These are phyloP conservation scores for Cylindricascospora bacillispora DNA, from an alignment of 1,139 yeast genomes.

Conservation along the genomic window DNA sequence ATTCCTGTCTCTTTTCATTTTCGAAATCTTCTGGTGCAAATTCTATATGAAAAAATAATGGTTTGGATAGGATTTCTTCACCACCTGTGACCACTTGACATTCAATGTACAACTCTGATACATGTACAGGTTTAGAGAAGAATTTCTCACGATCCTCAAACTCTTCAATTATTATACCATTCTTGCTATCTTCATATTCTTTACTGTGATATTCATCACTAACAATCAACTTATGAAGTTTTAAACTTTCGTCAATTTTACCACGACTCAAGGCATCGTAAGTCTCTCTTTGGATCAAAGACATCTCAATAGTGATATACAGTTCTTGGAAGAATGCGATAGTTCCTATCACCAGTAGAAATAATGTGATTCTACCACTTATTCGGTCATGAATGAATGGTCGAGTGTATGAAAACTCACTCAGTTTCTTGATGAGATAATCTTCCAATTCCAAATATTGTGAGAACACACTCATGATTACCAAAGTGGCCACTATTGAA, in stretches of 20 bases:
- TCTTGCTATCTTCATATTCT: conserved; percentile 22
- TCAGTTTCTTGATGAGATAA: conserved; percentile 10
- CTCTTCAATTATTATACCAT: conserved; percentile 26
- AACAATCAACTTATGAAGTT: conserved; percentile 19
- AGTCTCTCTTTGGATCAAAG: conserved; percentile 22
- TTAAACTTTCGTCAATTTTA: conserved; percentile 20
- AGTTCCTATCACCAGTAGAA: conserved; percentile 20
- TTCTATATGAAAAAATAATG: conserved; percentile 54
- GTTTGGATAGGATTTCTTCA: conserved; percentile 23
- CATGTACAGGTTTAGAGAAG: conserved; percentile 59
- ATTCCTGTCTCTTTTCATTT: conserved; percentile 43
- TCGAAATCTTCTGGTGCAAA: conserved; percentile 70
- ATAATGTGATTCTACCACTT: conserved; percentile 26
- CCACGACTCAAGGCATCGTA: conserved; percentile 23
- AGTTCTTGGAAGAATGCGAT: conserved; percentile 25
- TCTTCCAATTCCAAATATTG: conserved; percentile 14
- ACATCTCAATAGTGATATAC: conserved; percentile 25
- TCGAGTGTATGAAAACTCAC: conserved; percentile 14
- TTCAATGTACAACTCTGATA: conserved; percentile 56
- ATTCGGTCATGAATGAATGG: conserved; percentile 20
- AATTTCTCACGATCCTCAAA: conserved; percentile 54
- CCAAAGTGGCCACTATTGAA: conserved; percentile 4
- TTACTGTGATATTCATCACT: conserved; percentile 25
- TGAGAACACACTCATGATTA: no score
- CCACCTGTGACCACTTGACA: conserved; percentile 30